These are phyloP conservation scores for Magnaporthiopsis rhizophila DNA, from an alignment of 2,329 filamentous ascomycete species.

Conservation along the genomic window DNA sequence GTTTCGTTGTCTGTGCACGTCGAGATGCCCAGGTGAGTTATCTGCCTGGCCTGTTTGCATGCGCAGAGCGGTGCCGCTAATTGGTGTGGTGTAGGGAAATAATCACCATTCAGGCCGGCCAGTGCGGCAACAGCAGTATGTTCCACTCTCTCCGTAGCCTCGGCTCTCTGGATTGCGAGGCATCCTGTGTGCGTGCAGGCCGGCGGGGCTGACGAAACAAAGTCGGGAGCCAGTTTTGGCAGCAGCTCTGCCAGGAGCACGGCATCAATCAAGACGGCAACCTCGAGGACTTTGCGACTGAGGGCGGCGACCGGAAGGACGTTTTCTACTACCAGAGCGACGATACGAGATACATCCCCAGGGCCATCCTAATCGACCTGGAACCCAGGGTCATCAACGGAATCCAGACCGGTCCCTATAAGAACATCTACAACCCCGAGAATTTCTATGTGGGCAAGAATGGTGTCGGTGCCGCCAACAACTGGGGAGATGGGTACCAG, in stretches of 20 bases:
- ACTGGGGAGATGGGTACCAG: constrained; percentile 95
- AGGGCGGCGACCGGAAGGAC: constrained; percentile 95
- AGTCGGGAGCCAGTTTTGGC: constrained; percentile 99
- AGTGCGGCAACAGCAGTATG: constrained; percentile 98
- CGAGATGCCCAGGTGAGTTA: constrained; percentile 26
- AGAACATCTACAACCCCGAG: constrained; percentile 98
- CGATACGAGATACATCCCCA: constrained; percentile 95
- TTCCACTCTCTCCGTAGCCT: constrained; percentile 24
- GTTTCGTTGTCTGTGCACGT: not conserved
- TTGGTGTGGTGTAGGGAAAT: constrained; percentile 64
- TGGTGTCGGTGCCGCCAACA: constrained; percentile 90
- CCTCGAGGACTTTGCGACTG: constrained; percentile 93
- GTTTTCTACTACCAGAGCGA: constrained; percentile 99
- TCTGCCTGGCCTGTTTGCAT: not conserved
- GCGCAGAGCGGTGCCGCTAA: constrained; percentile 10
- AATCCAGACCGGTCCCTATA: constrained; percentile 90
- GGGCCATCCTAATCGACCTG: constrained; percentile 89
- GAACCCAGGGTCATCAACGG: constrained; percentile 88
- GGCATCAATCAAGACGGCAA: constrained; percentile 97
- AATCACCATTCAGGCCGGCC: constrained; percentile 97
- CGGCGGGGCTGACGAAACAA: constrained; percentile 7
- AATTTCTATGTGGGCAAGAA: constrained; percentile 97
- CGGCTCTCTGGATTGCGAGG: too few species aligned
- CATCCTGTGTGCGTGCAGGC: not conserved
- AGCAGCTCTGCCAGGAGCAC: constrained; percentile 95